These are phyloP conservation scores for Ceratobasidium sp. DNA, from an alignment of 1,284 basidiomycete genomes.

Conservation along the genomic window DNA sequence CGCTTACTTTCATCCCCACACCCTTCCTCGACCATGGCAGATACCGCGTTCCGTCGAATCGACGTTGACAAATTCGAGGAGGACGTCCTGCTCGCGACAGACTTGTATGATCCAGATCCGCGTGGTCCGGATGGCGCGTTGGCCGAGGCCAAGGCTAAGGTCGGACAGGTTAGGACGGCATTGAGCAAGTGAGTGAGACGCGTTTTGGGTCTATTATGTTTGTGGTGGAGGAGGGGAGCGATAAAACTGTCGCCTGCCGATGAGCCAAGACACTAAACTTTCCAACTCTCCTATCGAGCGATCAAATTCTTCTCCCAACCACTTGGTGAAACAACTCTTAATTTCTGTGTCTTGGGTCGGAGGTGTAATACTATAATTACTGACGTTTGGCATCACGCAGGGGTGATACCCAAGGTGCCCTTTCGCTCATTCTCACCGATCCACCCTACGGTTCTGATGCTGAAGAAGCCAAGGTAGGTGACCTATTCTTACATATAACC, in stretches of 20 bases:
- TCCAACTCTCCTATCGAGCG: too few relatives aligned
- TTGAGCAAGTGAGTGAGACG: constrained; percentile 76
- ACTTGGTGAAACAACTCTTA: too few relatives aligned
- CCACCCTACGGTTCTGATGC: constrained; percentile 88
- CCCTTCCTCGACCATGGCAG: constrained; percentile 65
- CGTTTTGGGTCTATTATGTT: constrained; percentile 4
- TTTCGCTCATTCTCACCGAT: constrained; percentile 77
- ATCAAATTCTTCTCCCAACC: too few relatives aligned
- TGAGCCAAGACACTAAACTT: too few relatives aligned
- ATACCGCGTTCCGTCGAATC: constrained; percentile 89
- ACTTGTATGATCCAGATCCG: constrained; percentile 90
- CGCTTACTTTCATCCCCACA: neutral
- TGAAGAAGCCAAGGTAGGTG: constrained; percentile 88
- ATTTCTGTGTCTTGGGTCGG: too few relatives aligned
- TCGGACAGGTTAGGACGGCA: constrained; percentile 77
- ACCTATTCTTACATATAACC: neutral
- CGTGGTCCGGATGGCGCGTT: constrained; percentile 82
- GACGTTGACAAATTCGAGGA: constrained; percentile 96
- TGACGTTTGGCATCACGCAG: constrained; percentile 58
- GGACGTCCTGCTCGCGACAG: constrained; percentile 86
- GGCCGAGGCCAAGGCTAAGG: constrained; percentile 82
- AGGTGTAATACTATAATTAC: neutral
- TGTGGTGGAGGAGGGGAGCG: neutral
- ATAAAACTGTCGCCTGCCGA: too few relatives aligned
- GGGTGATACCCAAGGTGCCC: constrained; percentile 81